Base-by-base conservation (phyloP, 352 stramenopile genomes). In the Pythium folliculosum region DNA sequence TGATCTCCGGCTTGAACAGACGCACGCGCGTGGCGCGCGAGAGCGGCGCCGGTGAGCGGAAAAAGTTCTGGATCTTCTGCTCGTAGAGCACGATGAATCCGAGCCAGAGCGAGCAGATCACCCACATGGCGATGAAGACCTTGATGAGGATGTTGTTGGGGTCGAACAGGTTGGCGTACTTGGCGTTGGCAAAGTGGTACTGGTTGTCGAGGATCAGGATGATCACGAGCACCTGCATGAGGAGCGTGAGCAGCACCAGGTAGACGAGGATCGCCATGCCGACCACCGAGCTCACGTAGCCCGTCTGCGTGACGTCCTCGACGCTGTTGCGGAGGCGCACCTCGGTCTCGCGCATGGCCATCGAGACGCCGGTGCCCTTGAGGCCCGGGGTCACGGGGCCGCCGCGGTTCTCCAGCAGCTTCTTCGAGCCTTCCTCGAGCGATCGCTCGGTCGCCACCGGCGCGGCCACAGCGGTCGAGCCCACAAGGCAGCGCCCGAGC, bases 81-180 rank as follows among this genome's bases (percentile, higher is more conserved):
- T 65, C 57, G 54, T 61, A 65, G 43, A 70, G 45, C 25, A 77
- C 65, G 32, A 77, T 57, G 32, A 68, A 45, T n/a, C 61, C 63
- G 55, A 77, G 61, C 62, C 66, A 77, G 38, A 77, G 27, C 22
- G 51, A 52, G 23, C 54, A 65, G 38, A 73, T 60, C 22, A 62
- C 37, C 65, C 65, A 77, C 48, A 73, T 32, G 3, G 45, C 48
- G 45, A 77, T 77, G 38, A 77, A 77, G 19, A 68, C 50, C 68
- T 70, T 74, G 52, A 77, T 77, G 22, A 77, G 50, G 21, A 70
- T 51, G 38, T 74, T 63, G 49, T 74, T 74, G 1, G 60, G 56
- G 52, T 77, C 57, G 35, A 77, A 73, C 8, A 77, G 38, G 47
- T 62, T 64, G 30, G 55, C 44, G 61, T 73, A 70, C 13, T 60